Conservation (phyloP, 768 basidiomycete genomes). For the Neoboletus subvelutipes region DNA sequence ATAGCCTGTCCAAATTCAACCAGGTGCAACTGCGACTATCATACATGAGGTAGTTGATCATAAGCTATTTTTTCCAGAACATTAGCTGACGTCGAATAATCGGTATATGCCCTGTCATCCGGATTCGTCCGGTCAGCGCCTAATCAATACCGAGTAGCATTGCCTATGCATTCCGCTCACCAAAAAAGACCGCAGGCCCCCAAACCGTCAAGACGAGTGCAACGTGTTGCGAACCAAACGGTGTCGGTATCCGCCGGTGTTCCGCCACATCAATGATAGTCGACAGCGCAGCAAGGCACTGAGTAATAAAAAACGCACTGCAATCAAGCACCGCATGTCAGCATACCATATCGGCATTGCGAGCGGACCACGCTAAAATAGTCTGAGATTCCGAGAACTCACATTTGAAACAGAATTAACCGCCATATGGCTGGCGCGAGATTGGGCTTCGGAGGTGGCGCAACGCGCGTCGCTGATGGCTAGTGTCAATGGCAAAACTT, state of each 20-base stretch:
- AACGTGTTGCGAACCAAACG: conserved; percentile 67
- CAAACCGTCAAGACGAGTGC: conserved; percentile 58
- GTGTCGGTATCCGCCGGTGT: conserved; percentile 39
- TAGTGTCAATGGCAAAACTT: background rate
- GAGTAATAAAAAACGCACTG: conserved; percentile 45
- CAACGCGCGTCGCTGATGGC: conserved; percentile 1
- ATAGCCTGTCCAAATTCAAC: background rate
- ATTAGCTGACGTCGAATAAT: conserved; percentile 39
- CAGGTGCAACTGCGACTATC: background rate
- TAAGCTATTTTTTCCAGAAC: conserved; percentile 31
- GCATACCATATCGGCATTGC: background rate
- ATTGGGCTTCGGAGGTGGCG: conserved; percentile 9
- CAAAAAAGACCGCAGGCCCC: conserved; percentile 57
- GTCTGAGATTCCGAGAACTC: background rate
- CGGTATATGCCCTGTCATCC: conserved; percentile 36
- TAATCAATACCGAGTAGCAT: background rate
- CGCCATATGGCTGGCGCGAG: conserved; percentile 49
- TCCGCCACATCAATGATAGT: conserved; percentile 50
- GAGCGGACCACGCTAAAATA: background rate
- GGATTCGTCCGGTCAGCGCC: background rate
- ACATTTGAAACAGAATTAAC: conserved; percentile 58
- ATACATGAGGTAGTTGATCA: background rate
- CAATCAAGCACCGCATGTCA: background rate
- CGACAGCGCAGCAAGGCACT: conserved; percentile 49
- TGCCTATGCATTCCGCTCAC: conserved; percentile 29